Evolutionary conservation across 1,139 yeast genomes (phyloP).

Genomic region (Yarrowia galli): DNA sequence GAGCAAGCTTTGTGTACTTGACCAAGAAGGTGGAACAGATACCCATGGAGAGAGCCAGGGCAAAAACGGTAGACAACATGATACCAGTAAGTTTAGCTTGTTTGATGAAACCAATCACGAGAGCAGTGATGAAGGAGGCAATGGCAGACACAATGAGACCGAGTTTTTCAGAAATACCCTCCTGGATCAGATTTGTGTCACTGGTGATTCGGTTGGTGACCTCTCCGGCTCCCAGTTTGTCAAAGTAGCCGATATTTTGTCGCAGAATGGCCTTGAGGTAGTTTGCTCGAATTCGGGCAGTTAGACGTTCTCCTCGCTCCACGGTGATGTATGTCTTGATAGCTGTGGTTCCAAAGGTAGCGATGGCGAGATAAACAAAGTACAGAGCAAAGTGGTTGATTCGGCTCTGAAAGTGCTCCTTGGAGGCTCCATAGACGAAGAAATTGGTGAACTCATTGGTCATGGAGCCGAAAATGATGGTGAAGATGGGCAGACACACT

Average conservation of each 20-base stretch:
- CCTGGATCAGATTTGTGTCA: constrained; percentile 55
- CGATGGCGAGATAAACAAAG: constrained; percentile 54
- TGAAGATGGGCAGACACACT: constrained; percentile 54
- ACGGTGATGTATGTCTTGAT: constrained; percentile 52
- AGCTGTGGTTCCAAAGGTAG: constrained; percentile 49
- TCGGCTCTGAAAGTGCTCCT: constrained; percentile 48
- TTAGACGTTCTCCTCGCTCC: constrained; percentile 54
- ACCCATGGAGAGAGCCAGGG: constrained; percentile 48
- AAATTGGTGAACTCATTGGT: constrained; percentile 52
- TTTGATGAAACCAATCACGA: constrained; percentile 53
- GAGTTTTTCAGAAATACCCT: constrained; percentile 56
- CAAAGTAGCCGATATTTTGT: constrained; percentile 57
- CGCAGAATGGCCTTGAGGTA: constrained; percentile 53
- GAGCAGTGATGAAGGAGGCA: constrained; percentile 54
- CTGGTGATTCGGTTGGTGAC: constrained; percentile 56
- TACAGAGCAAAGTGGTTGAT: constrained; percentile 52
- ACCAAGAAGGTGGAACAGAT: constrained; percentile 49
- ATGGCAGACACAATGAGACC: constrained; percentile 53
- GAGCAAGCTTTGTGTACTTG: constrained; percentile 48
- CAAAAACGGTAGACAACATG: constrained; percentile 51
- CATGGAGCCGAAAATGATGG: constrained; percentile 53
- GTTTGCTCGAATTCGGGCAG: constrained; percentile 54
- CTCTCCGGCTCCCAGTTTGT: constrained; percentile 56
- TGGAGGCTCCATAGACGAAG: constrained; percentile 47
- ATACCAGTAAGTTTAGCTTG: constrained; percentile 54